Base-by-base conservation (phyloP, 2,329 filamentous ascomycete genomes). In the Botrytis elliptica region DNA sequence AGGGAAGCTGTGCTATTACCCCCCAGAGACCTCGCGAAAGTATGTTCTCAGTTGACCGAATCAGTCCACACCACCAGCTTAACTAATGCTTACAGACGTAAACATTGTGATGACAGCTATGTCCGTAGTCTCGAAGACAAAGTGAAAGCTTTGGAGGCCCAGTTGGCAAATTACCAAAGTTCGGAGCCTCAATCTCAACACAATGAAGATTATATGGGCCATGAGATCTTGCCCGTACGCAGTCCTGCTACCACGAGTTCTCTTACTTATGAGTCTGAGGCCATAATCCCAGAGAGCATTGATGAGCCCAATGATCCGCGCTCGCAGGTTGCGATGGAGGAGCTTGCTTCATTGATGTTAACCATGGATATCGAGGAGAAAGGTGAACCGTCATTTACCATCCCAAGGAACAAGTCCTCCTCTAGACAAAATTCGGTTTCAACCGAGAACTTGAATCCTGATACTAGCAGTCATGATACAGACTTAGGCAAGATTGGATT, bases 281-380 rank as follows among this genome's bases (percentile, higher is more conserved):
- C 22, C 64, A 36, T 49, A 3, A 36, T 10, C 36, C 33, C 64
- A 4, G 42, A 36, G 12, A 66, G 46, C 18, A 44, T 49, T 36
- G 64, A 49, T 22, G 64, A 38, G 33, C 6, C 5, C 12, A 66
- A 49, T 66, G 64, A 36, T 25, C 44, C 20, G 6, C 44, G 64
- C 64, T 66, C 42, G 33, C 63, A 49, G 29, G 22, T 25, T 66
- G 64, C 64, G 14, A 49, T 66, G 64, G 14, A 66, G 33, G 64
- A 66, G 64, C 64, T 66, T 38, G 64, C 44, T 66, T 66, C 64
- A 40, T 66, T 66, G 42, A 66, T 66, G 44, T 9, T 66, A 44
- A 66, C 64, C 29, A 49, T 66, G 64, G 42, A 49, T 49, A 38
- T 49, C 29, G 64, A 66, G 20, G 63, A 66, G 44, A 67, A 52